These are phyloP conservation scores for Harrya chromipes DNA, from an alignment of 768 basidiomycete species.

Conservation along the genomic window DNA sequence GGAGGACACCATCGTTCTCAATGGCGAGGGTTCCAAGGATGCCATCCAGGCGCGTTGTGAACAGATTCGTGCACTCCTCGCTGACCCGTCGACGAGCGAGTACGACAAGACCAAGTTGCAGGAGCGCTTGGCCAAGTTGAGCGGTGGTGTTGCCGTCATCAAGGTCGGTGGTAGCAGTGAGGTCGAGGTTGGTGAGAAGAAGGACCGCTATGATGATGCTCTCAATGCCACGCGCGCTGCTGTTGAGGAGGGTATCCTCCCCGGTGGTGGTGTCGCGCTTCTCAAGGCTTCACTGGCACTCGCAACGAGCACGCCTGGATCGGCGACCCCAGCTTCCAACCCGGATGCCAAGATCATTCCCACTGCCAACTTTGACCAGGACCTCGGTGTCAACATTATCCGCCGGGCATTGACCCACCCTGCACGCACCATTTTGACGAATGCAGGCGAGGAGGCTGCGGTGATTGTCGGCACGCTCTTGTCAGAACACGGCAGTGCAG, in stretches of 20 bases:
- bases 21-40: slow-evolving; percentile 90
- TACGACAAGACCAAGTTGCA: slow-evolving; percentile 95
- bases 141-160: slow-evolving; percentile 97
- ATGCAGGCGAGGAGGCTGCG: slow-evolving; percentile 91
- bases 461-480: slow-evolving; percentile 91
- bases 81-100: slow-evolving; percentile 83
- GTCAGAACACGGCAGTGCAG: slow-evolving; percentile 59
- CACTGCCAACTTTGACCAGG: slow-evolving; percentile 94
- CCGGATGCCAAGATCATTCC: slow-evolving; percentile 64
- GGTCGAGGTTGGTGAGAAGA: slow-evolving; percentile 99
- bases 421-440: slow-evolving; percentile 83
- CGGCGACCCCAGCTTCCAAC: slow-evolving; percentile 44
- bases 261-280: slow-evolving; percentile 92
- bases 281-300: slow-evolving; percentile 81
- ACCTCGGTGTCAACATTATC: slow-evolving; percentile 93
- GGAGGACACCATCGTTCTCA: slow-evolving; percentile 95
- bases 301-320: slow-evolving; percentile 48
- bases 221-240: slow-evolving; percentile 98
- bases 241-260: slow-evolving; percentile 97
- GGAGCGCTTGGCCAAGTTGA: slow-evolving; percentile 94
- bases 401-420: slow-evolving; percentile 82
- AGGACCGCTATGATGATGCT: slow-evolving; percentile 97
- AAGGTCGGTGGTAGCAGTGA: slow-evolving; percentile 93
- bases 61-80: slow-evolving; percentile 84
- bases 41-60: slow-evolving; percentile 91